These are phyloP conservation scores for Myxozyma melibiosi DNA, from an alignment of 805 yeast species.

Conservation along the genomic window DNA sequence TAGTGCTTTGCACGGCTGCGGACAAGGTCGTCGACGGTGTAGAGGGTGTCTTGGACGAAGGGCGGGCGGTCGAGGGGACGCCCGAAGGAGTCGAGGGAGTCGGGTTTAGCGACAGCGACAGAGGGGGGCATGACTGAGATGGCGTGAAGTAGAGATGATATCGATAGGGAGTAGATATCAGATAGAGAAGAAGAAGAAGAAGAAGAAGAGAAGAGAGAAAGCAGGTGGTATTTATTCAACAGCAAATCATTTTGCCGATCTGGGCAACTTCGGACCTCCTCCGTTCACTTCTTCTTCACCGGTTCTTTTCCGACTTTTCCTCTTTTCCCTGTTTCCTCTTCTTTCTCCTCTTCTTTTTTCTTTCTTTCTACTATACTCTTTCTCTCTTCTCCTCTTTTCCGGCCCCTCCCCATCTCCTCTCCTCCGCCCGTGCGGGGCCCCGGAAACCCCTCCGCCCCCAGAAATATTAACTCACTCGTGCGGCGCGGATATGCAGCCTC, in stretches of 20 bases:
- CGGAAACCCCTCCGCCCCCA: too few relatives aligned
- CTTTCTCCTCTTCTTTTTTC: too few relatives aligned
- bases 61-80: background rate
- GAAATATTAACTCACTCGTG: too few relatives aligned
- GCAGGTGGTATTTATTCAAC: background rate
- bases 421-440: background rate
- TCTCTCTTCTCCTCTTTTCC: too few relatives aligned
- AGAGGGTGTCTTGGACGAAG: constrained; percentile 4
- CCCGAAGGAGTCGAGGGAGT: background rate
- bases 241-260: background rate
- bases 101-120: background rate
- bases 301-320: too few relatives aligned
- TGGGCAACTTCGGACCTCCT: background rate
- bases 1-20: constrained; percentile 21
- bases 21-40: constrained; percentile 24
- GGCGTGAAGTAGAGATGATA: constrained; percentile 17
- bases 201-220: background rate
- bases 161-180: background rate
- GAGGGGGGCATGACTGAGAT: constrained; percentile 19
- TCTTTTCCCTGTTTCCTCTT: too few relatives aligned
- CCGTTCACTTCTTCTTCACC: background rate
- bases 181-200: background rate
- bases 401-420: too few relatives aligned
- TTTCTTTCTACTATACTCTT: too few relatives aligned
- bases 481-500: too few relatives aligned